Base-by-base conservation (phyloP, 2,329 filamentous ascomycete genomes). In the Cryphonectria parasitica region DNA sequence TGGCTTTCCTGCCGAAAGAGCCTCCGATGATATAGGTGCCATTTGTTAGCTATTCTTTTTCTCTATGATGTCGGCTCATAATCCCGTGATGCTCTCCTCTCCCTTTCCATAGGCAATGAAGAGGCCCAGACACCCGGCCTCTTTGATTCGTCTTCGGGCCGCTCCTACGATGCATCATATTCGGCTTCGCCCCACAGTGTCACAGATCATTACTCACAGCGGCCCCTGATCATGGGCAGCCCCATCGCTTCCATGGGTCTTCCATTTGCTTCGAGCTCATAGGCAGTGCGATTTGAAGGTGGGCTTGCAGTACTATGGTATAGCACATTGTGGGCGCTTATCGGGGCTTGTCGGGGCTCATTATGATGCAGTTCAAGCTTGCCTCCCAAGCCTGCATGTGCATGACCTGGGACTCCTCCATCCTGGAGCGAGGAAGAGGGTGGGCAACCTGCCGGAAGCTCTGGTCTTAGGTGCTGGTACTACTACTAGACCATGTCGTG, bases 301-400 rank as follows among this genome's bases (percentile, higher is more conserved):
- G 66, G 66, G 56, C 56, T 41, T 68, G 56, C 45, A 31, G 41
- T n/a, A n/a, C n/a, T n/a, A n/a, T n/a, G n/a, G n/a, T 62, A 60
- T 65, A 7, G 63, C 63, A 70, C 71, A 68, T 6, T 15, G 64
- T 41, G 69, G 71, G 69, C 71, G 71, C 69, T 69, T 71, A 71
- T 68, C 65, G 60, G 61, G 61, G 61, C 61, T 45, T 25, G 34
- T 64, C 39, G 61, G 61, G 61, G 36, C 61, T 64, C n/a, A 1
- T 34, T 62, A n/a, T 19, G 41, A 25, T 52, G 28, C 15, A 64
- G 43, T 43, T 52, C 43, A 36, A 52, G 28, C 63, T 49, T 31
- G 45, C 58, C 58, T 68, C 52, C 54, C 41, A 41, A 41, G 62
- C 43, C 67, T 67, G 70, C 67, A 64, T 64, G 58, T 67, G 70